Conservation (phyloP, 768 basidiomycete genomes). For the Tricholoma bakamatsutake region DNA sequence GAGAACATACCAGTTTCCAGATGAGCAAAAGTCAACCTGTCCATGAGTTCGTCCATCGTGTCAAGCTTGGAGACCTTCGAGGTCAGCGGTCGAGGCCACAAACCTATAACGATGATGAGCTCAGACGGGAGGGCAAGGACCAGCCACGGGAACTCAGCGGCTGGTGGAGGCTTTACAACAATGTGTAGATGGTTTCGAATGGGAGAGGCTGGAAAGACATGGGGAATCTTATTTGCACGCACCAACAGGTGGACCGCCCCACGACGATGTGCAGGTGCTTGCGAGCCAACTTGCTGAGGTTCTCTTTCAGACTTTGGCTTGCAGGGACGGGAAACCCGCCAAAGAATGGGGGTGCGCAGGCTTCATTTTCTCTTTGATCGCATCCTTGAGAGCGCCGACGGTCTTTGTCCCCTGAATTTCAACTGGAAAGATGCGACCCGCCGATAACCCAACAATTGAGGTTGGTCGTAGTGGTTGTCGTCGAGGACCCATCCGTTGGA, state of each 20-base stretch:
- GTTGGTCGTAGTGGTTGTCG: no score
- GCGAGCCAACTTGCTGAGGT: no score
- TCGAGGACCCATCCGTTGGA: no score
- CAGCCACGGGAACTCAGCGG: neutral
- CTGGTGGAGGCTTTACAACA: neutral
- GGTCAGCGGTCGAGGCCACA: neutral
- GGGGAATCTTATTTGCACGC: no score
- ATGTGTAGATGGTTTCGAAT: neutral
- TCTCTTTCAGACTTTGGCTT: no score
- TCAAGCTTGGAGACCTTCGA: neutral
- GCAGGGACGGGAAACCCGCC: constrained; percentile 4
- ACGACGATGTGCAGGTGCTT: no score
- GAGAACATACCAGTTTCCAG: neutral
- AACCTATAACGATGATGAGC: neutral
- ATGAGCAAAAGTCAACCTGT: neutral
- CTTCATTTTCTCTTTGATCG: neutral
- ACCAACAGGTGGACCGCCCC: no score
- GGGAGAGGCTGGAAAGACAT: neutral
- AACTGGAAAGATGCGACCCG: neutral
- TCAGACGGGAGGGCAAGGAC: neutral
- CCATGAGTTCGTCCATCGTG: neutral
- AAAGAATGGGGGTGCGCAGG: neutral
- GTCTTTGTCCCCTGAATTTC: neutral
- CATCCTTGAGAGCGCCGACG: neutral
- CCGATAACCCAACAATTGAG: neutral